A percentile compares a stretch with the other conserved stretches of the same genome.
Conservation (phyloP, 1,139 yeast genomes). For the Eremothecium sinecaudum region DNA sequence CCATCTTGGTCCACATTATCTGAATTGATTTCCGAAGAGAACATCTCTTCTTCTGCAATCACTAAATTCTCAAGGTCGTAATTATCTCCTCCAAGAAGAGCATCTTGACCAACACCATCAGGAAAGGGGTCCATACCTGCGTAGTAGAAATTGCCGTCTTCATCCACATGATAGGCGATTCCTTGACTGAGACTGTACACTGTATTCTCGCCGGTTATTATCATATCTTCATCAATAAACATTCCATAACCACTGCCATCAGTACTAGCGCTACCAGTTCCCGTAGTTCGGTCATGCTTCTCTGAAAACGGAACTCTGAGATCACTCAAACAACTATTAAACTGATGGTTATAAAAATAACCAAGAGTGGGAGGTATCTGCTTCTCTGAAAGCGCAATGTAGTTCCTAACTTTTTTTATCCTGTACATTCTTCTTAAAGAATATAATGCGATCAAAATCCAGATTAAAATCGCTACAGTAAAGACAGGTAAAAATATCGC, state of each 20-base stretch:
- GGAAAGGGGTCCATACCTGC: conserved; percentile 12
- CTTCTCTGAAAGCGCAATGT: conserved; percentile 5
- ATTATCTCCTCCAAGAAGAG: conserved; percentile 4
- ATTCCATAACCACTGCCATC: neutral
- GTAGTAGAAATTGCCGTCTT: conserved; percentile 21
- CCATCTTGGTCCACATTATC: conserved; percentile 8
- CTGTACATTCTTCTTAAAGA: conserved; percentile 6
- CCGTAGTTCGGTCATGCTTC: neutral
- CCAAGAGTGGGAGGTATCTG: conserved; percentile 3
- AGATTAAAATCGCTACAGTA: conserved; percentile 3
- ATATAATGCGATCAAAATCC: conserved; percentile 7
- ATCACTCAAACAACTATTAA: conserved; percentile 1
- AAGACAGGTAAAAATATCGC: conserved; percentile 9
- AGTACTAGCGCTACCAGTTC: neutral
- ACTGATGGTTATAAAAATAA: conserved; percentile 4
- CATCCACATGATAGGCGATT: conserved; percentile 18
- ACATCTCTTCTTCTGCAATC: conserved; percentile 19
- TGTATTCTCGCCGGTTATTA: conserved; percentile 16
- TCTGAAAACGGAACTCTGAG: neutral
- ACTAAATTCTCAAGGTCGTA: conserved; percentile 13
- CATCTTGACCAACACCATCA: neutral
- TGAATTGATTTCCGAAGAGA: conserved; percentile 8
- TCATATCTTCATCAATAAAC: conserved; percentile 11
- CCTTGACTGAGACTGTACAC: conserved; percentile 19
- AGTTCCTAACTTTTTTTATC: neutral